Percentiles rank a stretch among this genome's conserved stretches.
phyloP scores from a whole-genome alignment of 2,329 filamentous ascomycete genomes.

The Alternaria arborescens region DNA sequence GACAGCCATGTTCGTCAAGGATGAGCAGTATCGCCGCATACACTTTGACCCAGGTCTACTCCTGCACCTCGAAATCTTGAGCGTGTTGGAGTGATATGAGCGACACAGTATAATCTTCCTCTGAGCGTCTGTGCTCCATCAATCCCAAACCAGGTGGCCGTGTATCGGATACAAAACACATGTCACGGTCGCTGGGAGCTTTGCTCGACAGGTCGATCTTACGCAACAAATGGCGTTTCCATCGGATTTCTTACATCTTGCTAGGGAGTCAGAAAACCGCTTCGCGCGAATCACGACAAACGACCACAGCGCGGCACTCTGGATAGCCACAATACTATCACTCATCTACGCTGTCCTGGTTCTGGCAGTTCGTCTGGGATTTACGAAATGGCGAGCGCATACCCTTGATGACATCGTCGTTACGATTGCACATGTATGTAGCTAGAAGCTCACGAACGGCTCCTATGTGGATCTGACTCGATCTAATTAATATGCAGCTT shows the following conservation, averaged over 20 bases:
- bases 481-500: conserved; percentile 1
- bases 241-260: not conserved
- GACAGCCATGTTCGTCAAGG: not conserved
- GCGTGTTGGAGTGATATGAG: conserved; percentile 3
- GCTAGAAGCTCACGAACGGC: not conserved
- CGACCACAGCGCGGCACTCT: conserved; percentile 15
- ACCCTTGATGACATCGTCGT: conserved; percentile 9
- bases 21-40: not conserved
- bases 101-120: not conserved
- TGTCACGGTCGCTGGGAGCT: not conserved
- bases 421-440: conserved; percentile 10
- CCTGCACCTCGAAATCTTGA: not conserved
- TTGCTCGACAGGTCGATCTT: not conserved
- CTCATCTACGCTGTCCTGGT: conserved; percentile 9
- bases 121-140: not conserved
- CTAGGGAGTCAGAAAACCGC: conserved; percentile 6
- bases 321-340: conserved; percentile 9
- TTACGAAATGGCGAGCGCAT: conserved; percentile 10
- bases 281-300: conserved; percentile 9
- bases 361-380: conserved; percentile 9
- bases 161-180: not conserved
- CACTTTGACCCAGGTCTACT: too few species aligned
- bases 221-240: conserved; percentile 1
- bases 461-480: too few species aligned
- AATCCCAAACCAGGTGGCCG: not conserved